These are phyloP conservation scores for Brassica juncea DNA, from an alignment of 345 rosid genomes.

Conservation along the genomic window DNA sequence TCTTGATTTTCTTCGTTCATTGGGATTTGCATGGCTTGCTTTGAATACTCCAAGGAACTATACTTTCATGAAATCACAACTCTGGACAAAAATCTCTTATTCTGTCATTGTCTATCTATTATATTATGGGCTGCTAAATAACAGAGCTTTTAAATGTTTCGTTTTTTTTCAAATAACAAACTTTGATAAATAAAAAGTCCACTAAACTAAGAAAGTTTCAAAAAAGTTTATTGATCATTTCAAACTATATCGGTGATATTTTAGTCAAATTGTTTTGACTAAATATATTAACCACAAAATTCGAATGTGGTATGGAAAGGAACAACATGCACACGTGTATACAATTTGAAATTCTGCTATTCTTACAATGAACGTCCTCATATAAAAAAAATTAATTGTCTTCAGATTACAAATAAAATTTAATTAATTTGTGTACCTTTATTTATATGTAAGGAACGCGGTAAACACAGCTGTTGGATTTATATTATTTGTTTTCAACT, in stretches of 20 bases:
- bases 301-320: neutral
- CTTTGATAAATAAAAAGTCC: neutral
- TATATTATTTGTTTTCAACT: conserved; percentile 5
- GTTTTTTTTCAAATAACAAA: neutral
- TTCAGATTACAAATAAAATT: neutral
- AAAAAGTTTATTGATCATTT: too few species aligned
- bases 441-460: conserved; percentile 26
- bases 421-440: neutral
- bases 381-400: neutral
- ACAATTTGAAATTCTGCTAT: neutral
- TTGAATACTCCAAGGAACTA: conserved; percentile 31
- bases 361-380: neutral
- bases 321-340: neutral
- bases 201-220: too few species aligned
- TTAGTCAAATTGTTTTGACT: too few species aligned
- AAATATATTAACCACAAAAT: too few species aligned
- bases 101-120: neutral
- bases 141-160: neutral
- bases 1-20: conserved; percentile 38
- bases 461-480: conserved; percentile 32
- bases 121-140: neutral
- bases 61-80: conserved; percentile 29
- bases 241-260: neutral
- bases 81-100: conserved; percentile 1
- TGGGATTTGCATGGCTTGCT: conserved; percentile 50